Percentiles rank a stretch among this genome's conserved stretches.
Conservation (phyloP, 2,329 filamentous ascomycete species). For the Fusarium staphyleae region DNA sequence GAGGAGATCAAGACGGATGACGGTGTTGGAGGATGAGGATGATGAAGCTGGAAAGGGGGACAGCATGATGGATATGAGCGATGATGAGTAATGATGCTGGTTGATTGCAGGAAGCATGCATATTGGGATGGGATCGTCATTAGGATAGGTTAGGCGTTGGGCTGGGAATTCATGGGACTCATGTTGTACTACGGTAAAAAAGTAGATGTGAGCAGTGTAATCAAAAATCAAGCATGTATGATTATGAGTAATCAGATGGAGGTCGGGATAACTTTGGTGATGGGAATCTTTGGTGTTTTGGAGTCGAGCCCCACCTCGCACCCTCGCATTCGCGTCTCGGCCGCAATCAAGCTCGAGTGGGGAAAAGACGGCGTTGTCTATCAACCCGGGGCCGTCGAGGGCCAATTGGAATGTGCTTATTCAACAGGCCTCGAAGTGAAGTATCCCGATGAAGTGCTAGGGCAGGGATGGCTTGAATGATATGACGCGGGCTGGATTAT, state of each 20-base stretch:
- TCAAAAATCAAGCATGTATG: neutral
- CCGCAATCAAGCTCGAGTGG: too few species aligned
- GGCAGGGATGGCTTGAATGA: conserved; percentile 24
- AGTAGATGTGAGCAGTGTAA: neutral
- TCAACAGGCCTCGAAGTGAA: conserved; percentile 6
- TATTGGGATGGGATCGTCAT: conserved; percentile 4
- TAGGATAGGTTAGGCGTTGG: conserved; percentile 32
- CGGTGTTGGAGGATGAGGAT: conserved; percentile 45
- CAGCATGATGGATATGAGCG: conserved; percentile 64
- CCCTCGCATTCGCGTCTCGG: too few species aligned
- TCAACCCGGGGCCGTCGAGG: conserved; percentile 22
- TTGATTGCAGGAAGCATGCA: neutral
- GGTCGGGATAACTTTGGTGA: neutral
- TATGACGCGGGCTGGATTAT: conserved; percentile 21
- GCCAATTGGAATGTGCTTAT: conserved; percentile 37
- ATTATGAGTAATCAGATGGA: neutral
- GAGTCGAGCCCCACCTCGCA: neutral
- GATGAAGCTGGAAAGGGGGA: conserved; percentile 51
- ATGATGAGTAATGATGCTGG: conserved; percentile 52
- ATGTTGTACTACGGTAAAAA: conserved; percentile 5
- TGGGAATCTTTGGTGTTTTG: neutral
- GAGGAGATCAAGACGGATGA: conserved; percentile 44
- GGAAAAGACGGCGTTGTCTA: conserved; percentile 1
- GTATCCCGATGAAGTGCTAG: conserved; percentile 13
- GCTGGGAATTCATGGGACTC: conserved; percentile 4